Percentiles rank a stretch among this genome's conserved stretches.
phyloP scores from a whole-genome alignment of 257 asterid genomes.

The Gentiana macrophylla region DNA sequence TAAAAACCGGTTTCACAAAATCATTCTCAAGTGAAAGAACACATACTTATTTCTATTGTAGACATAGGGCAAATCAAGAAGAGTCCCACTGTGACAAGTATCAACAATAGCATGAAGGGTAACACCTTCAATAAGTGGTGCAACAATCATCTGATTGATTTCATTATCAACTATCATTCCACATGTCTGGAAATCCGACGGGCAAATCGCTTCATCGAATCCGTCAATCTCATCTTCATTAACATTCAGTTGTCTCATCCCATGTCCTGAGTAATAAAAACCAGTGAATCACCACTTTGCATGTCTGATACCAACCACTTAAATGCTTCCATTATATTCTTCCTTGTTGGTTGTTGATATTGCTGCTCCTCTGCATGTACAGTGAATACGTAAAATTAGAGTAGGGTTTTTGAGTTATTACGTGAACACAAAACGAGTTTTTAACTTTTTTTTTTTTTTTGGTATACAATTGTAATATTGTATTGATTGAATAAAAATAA shows the following conservation, averaged over 20 bases:
- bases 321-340: conserved; percentile 43
- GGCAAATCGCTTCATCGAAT: conserved; percentile 45
- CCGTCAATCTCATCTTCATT: conserved; percentile 48
- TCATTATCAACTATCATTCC: conserved; percentile 55
- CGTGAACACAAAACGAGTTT: too few relatives aligned
- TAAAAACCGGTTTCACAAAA: neutral
- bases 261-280: conserved; percentile 57
- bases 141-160: conserved; percentile 44
- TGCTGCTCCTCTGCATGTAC: conserved; percentile 42
- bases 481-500: too few relatives aligned
- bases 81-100: conserved; percentile 59
- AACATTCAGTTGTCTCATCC: conserved; percentile 28
- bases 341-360: conserved; percentile 36
- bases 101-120: conserved; percentile 49
- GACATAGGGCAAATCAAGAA: conserved; percentile 45
- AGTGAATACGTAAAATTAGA: neutral
- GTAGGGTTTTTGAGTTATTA: neutral
- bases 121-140: conserved; percentile 45
- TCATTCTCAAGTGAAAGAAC: neutral
- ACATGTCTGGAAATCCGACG: conserved; percentile 35
- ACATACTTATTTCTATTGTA: conserved; percentile 42
- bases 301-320: conserved; percentile 52
- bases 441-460: too few relatives aligned
- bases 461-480: neutral
- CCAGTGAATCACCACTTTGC: conserved; percentile 50